Base-by-base conservation (phyloP, 768 basidiomycete genomes). In the Lactarius vividus region DNA sequence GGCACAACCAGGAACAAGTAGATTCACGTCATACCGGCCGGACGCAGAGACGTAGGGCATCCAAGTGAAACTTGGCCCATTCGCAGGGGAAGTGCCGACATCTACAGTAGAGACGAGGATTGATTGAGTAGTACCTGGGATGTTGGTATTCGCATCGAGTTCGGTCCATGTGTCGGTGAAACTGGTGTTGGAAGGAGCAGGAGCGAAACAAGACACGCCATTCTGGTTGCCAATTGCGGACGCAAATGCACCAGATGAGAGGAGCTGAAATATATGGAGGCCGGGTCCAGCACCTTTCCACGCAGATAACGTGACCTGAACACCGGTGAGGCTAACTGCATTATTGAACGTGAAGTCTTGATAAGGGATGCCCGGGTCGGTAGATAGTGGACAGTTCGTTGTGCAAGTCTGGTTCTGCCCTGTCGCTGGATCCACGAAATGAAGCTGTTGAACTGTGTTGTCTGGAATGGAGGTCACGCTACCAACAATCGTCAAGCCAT, bases 391-490 rank as follows among this genome's bases (percentile, higher is more conserved):
- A 75, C 97, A 99, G 26, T 81, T 77, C 59, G 83, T 78, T 10
- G 87, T 80, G 77, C 97, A 99, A 0, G 93, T 92, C 69, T 79
- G 76, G 70, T 89, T 92, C 72, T 89, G 79, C 49, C 88, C 87
- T 13, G 88, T 90, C 0, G 79, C 75, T 0, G 92, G 88, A 74
- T 98, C 91, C 37, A 89, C 74, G 73, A 89, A 98, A 35, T 84
- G 83, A 67, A 99, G 79, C 4, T 84, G 82, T 74, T 88, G 88
- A 15, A 93, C 85, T 7, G 81, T 82, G 75, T 97, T 95, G 75
- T 96, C 91, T 0, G 97, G 97, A 66, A 98, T 87, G 39, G 95
- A 87, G 1, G 89, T 88, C 49, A 96, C 79, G 72, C 96, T 96
- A 63, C 28, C 44, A 57, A 52, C 70, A 54, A 65, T 61, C n/a